Evolutionary conservation across 2,329 filamentous ascomycete genomes (phyloP).

Genomic region (Pochonia chlamydosporia): DNA sequence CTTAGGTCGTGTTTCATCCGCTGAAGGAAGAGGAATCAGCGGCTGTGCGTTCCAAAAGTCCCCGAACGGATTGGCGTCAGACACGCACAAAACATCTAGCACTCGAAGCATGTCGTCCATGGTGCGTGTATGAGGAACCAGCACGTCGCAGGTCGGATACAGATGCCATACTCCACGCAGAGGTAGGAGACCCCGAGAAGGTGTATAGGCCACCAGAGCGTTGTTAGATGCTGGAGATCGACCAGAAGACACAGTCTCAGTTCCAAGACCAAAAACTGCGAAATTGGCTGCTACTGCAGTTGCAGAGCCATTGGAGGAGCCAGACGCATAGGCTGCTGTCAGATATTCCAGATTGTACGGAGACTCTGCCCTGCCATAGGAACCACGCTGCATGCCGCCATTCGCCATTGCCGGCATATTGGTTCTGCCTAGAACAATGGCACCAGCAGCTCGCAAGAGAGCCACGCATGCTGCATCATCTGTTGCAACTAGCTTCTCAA

Average conservation of each 20-base stretch:
- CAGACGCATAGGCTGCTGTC: constrained; percentile 49
- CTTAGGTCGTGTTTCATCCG: constrained; percentile 23
- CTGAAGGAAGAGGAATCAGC: constrained; percentile 32
- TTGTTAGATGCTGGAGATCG: constrained; percentile 53
- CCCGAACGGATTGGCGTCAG: constrained; percentile 33
- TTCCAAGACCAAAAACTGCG: constrained; percentile 46
- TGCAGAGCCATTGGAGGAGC: constrained; percentile 52
- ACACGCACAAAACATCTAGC: constrained; percentile 38
- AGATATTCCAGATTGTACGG: constrained; percentile 50
- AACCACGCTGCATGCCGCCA: constrained; percentile 51
- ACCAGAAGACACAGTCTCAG: constrained; percentile 51
- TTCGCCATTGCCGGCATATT: constrained; percentile 43
- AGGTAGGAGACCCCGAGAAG: constrained; percentile 45
- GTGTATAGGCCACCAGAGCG: constrained; percentile 48
- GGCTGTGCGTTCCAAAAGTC: constrained; percentile 52
- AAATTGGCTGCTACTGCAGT: constrained; percentile 44
- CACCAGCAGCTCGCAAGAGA: not conserved
- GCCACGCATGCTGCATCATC: not conserved
- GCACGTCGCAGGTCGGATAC: constrained; percentile 49
- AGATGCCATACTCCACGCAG: constrained; percentile 49
- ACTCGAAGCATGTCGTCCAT: constrained; percentile 44
- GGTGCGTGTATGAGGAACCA: constrained; percentile 46
- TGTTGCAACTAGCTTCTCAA: not conserved
- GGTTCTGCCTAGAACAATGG: not conserved
- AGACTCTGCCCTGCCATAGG: constrained; percentile 50